Evolutionary conservation across 148 eudicot genomes (phyloP), one percentile per base, ranked within the genome.

Genomic region (Rhododendron vialii): DNA sequence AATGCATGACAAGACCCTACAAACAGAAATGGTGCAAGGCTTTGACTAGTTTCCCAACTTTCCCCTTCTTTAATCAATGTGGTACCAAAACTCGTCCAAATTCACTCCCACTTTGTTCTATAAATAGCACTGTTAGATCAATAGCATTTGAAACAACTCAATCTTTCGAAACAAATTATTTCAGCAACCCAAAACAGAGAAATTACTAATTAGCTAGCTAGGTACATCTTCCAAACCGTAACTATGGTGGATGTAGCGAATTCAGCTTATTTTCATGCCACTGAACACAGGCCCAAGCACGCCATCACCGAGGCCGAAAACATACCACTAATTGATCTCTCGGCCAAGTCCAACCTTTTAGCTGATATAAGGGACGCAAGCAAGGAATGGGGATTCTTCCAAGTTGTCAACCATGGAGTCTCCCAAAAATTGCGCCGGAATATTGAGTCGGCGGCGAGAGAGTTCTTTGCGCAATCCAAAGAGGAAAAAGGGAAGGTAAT

Each of bases 261-360:
- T 55, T 86, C 89, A 76, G 89, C 91, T 2, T 94, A 90, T 88
- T 88, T 91, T 65, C 97, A 93, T 88, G 83, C 92, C 65, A 18
- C 71, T 63, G 92, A 93, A 22, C 89, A 86, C 87, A 85, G 94
- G 87, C 94, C 94, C 12, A 90, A 83, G 48, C 81, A 55, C 57
- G 35, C 85, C 78, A 85, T 82, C 18, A 51, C 35, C 17, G 86
- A 88, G 78, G 94, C 89, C 41, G 81, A 91, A 22, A 87, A 76
- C 63, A 90, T 92, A 84, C 87, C 87, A 2, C 1, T 78, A 18
- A 85, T 85, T 28, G 84, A 85, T n/a, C 83, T 85, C 33, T 63
- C 83, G 9, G 14, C 51, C n/a, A 18, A 41, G 3, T 61, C 82
- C 3, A 12, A 3, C 24, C 45, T 77, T 13, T 41, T 8, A 36